These are phyloP conservation scores for Suillus hirtellus DNA, from an alignment of 768 basidiomycete species.

Conservation along the genomic window DNA sequence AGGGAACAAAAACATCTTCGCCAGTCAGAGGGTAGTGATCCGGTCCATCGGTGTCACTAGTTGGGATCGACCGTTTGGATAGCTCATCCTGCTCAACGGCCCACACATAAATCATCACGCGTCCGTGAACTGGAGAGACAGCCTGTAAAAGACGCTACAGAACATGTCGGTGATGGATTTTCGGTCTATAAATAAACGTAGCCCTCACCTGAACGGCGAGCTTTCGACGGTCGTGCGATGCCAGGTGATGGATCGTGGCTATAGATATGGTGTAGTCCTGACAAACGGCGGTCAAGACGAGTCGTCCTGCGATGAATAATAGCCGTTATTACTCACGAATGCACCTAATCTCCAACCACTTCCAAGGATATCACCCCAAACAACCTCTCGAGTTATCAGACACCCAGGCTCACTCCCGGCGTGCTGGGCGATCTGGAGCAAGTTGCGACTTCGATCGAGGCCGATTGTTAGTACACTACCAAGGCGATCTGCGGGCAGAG, in stretches of 20 bases:
- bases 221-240: conserved; percentile 72
- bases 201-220: conserved; percentile 67
- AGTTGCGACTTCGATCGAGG: conserved; percentile 77
- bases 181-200: neutral
- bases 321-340: conserved; percentile 59
- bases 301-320: neutral
- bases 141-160: conserved; percentile 60
- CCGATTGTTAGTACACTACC: conserved; percentile 73
- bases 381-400: conserved; percentile 59
- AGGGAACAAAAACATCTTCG: conserved; percentile 88
- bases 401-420: conserved; percentile 45
- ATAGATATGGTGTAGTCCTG: conserved; percentile 98
- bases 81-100: conserved; percentile 88
- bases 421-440: conserved; percentile 73
- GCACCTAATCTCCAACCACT: conserved; percentile 71
- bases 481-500: conserved; percentile 64
- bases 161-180: neutral
- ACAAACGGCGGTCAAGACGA: neutral
- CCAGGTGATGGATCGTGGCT: conserved; percentile 95
- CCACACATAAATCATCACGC: conserved; percentile 94
- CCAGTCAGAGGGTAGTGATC: conserved; percentile 39
- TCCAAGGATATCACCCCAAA: conserved; percentile 77
- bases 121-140: conserved; percentile 69
- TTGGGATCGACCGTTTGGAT: conserved; percentile 70
- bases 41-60: conserved; percentile 16